Conservation (phyloP, 768 basidiomycete species). For the Suillus subluteus region DNA sequence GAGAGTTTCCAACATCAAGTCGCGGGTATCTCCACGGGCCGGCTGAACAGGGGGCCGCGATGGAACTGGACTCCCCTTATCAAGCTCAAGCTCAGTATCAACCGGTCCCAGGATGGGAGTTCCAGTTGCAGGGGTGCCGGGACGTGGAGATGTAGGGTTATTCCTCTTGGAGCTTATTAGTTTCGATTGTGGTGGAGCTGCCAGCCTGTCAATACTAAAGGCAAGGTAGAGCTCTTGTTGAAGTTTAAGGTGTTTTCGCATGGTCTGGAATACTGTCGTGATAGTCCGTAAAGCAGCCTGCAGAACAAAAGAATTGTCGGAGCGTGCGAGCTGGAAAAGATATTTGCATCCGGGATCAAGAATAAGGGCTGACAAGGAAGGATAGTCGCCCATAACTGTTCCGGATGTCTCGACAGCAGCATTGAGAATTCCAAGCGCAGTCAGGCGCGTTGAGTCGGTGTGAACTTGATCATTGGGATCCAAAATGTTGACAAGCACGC, state of each 20-base stretch:
- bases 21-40: conserved; percentile 84
- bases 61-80: conserved; percentile 53
- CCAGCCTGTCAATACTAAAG: conserved; percentile 90
- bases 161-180: conserved; percentile 37
- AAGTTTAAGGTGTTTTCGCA: conserved; percentile 84
- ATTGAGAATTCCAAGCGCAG: conserved; percentile 86
- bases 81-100: conserved; percentile 44
- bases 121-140: conserved; percentile 51
- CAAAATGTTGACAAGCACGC: conserved; percentile 92
- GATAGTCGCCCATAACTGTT: conserved; percentile 70
- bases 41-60: conserved; percentile 68
- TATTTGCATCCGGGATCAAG: conserved; percentile 94
- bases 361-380: conserved; percentile 76
- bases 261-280: conserved; percentile 85
- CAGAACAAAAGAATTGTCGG: conserved; percentile 81
- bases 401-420: conserved; percentile 88
- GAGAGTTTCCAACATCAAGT: conserved; percentile 88
- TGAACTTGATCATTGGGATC: conserved; percentile 95
- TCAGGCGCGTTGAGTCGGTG: conserved; percentile 92
- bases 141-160: conserved; percentile 50
- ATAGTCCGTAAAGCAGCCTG: conserved; percentile 83
- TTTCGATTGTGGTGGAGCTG: conserved; percentile 50
- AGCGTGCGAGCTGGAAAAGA: conserved; percentile 94
- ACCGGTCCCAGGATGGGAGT: conserved; percentile 46
- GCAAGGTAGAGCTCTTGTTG: conserved; percentile 96